Evolutionary conservation across 2,329 filamentous ascomycete genomes (phyloP).

Genomic region (Aureobasidium sp.): DNA sequence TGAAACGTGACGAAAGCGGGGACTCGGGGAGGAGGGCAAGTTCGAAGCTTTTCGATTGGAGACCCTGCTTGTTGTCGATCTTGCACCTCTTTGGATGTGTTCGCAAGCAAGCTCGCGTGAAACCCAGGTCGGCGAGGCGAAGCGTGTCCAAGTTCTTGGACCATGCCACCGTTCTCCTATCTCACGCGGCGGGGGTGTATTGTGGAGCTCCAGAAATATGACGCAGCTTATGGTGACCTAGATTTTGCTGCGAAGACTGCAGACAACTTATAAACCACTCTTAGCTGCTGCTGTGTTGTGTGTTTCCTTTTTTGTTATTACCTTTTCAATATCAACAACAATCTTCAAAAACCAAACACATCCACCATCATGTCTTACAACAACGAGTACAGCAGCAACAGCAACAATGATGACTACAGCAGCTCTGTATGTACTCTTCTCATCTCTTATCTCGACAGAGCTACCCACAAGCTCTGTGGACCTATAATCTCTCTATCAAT

Average conservation of each 20-base stretch:
- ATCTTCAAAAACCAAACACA: background rate
- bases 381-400: background rate
- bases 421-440: background rate
- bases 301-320: background rate
- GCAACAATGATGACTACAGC: constrained; percentile 1
- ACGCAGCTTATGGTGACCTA: background rate
- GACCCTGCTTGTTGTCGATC: background rate
- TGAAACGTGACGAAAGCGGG: constrained; percentile 1
- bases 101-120: background rate
- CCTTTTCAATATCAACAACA: background rate
- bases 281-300: background rate
- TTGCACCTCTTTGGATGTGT: background rate
- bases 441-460: background rate
- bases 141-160: background rate
- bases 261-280: no score
- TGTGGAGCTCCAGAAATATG: background rate
- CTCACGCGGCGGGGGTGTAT: background rate
- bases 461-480: background rate
- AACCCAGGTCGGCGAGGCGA: background rate
- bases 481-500: background rate
- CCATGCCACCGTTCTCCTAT: no score
- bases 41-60: background rate
- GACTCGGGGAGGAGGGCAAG: background rate
- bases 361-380: constrained; percentile 4
- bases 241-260: no score